phyloP scores from a whole-genome alignment of 345 rosid genomes.

The Diplotaxis tenuifolia region DNA sequence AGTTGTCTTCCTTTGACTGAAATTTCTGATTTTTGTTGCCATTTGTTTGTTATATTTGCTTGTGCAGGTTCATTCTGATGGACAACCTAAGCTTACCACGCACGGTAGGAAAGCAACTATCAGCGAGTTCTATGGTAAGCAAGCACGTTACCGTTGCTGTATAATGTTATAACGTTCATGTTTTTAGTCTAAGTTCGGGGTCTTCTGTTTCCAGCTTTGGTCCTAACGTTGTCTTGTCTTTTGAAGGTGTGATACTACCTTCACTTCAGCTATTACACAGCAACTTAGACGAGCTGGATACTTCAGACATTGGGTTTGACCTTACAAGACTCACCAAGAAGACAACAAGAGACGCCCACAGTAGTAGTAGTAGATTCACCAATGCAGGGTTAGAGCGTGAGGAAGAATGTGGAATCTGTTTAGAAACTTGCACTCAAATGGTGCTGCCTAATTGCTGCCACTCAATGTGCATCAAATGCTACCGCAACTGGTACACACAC shows the following conservation, averaged over 20 bases:
- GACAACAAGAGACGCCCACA: constrained; percentile 43
- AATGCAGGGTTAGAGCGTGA: constrained; percentile 71
- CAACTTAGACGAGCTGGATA: constrained; percentile 54
- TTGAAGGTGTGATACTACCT: constrained; percentile 83
- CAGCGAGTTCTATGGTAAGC: constrained; percentile 84
- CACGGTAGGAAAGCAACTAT: constrained; percentile 90
- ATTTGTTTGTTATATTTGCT: constrained; percentile 5
- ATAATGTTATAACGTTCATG: neutral
- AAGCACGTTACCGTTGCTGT: neutral
- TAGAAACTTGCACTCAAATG: constrained; percentile 92
- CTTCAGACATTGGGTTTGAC: constrained; percentile 35
- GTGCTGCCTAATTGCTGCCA: constrained; percentile 95
- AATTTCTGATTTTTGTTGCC: neutral
- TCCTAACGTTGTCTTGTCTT: too few species aligned
- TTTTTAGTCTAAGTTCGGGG: neutral
- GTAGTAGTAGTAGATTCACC: constrained; percentile 41
- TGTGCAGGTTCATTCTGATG: constrained; percentile 55
- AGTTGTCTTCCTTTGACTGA: constrained; percentile 1
- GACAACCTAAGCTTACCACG: constrained; percentile 51
- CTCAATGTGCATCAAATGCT: constrained; percentile 99
- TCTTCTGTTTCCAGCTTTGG: neutral
- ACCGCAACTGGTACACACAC: constrained; percentile 73
- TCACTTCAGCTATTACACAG: constrained; percentile 74
- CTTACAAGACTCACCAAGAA: constrained; percentile 45
- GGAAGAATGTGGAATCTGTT: constrained; percentile 96